Evolutionary conservation across 345 rosid species (phyloP).

Genomic region (Rhodamnia rubescens): DNA sequence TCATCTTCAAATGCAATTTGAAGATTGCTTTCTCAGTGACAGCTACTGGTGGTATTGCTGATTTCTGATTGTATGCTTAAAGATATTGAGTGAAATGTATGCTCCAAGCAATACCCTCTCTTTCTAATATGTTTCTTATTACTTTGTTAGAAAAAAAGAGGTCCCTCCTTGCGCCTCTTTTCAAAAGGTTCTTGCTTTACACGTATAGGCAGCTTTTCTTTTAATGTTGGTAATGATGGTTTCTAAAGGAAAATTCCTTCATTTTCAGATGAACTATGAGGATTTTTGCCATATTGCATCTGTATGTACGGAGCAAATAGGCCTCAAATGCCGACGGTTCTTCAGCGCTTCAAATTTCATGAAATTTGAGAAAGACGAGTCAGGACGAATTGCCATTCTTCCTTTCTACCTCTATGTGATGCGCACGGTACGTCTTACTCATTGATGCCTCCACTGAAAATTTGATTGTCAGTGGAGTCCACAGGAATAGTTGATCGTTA

Average conservation of each 20-base stretch:
- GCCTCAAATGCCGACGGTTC: slow-evolving; percentile 92
- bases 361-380: slow-evolving; percentile 99
- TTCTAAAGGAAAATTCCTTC: background rate
- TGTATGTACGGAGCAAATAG: slow-evolving; percentile 93
- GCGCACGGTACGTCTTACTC: slow-evolving; percentile 71
- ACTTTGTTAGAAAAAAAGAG: background rate
- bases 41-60: background rate
- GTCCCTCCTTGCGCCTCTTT: background rate
- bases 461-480: background rate
- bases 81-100: background rate
- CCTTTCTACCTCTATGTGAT: slow-evolving; percentile 97
- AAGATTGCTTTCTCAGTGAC: background rate
- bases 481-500: background rate
- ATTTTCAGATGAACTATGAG: slow-evolving; percentile 89
- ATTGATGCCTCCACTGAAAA: background rate
- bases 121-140: background rate
- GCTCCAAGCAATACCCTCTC: background rate
- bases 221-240: background rate
- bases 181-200: background rate
- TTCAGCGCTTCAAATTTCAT: slow-evolving; percentile 98
- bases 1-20: background rate
- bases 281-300: slow-evolving; percentile 99
- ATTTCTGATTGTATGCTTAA: background rate
- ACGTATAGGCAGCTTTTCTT: background rate
- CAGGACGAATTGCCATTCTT: slow-evolving; percentile 94